A percentile compares a stretch with the other conserved stretches of the same genome.
Evolutionary conservation across 768 basidiomycete genomes (phyloP).

Genomic region (Scleroderma citrinum): DNA sequence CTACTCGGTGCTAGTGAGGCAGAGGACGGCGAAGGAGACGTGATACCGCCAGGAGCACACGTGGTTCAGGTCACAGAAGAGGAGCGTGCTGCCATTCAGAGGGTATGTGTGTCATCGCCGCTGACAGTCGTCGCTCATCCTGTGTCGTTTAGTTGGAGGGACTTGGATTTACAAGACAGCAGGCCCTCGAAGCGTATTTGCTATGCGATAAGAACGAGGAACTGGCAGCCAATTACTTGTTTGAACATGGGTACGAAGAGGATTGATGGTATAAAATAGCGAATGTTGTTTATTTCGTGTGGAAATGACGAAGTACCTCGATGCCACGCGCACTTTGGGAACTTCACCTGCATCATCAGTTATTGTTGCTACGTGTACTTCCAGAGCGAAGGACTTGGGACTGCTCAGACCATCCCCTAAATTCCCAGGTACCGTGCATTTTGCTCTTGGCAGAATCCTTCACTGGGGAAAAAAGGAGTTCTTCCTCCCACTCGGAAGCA

Average conservation of each 20-base stretch:
- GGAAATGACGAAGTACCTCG: background rate
- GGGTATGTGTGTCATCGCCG: conserved; percentile 47
- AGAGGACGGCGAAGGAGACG: conserved; percentile 37
- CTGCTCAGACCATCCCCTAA: too few species aligned
- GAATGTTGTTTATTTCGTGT: background rate
- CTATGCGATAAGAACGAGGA: conserved; percentile 98
- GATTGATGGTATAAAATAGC: background rate
- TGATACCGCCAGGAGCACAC: conserved; percentile 46
- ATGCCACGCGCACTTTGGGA: too few species aligned
- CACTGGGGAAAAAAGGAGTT: too few species aligned
- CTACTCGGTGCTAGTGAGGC: conserved; percentile 47
- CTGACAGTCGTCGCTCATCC: background rate
- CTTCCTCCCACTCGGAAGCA: too few species aligned
- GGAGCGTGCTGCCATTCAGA: conserved; percentile 82
- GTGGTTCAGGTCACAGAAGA: conserved; percentile 78
- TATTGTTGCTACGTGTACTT: too few species aligned
- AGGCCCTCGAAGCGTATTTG: conserved; percentile 86
- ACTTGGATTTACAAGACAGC: conserved; percentile 80
- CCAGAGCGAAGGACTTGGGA: too few species aligned
- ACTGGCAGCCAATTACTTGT: conserved; percentile 89
- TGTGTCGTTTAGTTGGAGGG: conserved; percentile 59
- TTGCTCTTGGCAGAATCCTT: too few species aligned
- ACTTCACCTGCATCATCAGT: too few species aligned
- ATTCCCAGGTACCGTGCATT: too few species aligned
- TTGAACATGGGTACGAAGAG: conserved; percentile 65